Evolutionary conservation across 2,329 filamentous ascomycete genomes (phyloP), one percentile per base, ranked within the genome.

Genomic region (Cytospora chrysosperma): DNA sequence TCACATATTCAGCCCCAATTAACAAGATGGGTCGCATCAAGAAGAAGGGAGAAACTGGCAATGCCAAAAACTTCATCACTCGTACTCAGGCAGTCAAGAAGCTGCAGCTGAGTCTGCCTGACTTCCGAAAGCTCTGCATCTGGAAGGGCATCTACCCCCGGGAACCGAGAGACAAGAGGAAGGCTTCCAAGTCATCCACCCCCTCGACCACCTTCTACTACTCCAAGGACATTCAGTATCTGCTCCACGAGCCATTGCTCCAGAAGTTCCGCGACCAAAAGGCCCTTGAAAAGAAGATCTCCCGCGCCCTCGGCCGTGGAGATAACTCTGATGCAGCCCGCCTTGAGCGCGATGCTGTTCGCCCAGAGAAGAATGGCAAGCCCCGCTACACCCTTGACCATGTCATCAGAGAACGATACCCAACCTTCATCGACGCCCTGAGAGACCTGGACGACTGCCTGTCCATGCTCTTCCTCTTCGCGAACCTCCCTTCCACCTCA

Each of bases 131-230:
- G 80, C 85, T 99, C 75, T 99, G 95, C 81, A 99, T 99, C 77
- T 99, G 97, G 89, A 98, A 98, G 83, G 95, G 93, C 72, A 98
- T 99, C 76, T 99, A 97, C 79, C 95, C 95, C 69, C 91, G 95
- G 73, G 95, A 99, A 82, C 95, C 95, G 68, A 88, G 95, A 74
- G 97, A 90, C 82, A 94, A 93, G 83, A 97, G 96, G 83, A 97
- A 97, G 85, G 95, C 91, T 50, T 92, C 90, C 74, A 97, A 96
- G 78, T 92, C 91, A 65, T 88, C 93, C 28, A 97, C 91, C 40
- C 88, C 90, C 66, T 93, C 90, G 62, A 98, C 94, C 30, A 99
- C 95, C 67, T 99, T 98, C 71, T 90, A 90, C 79, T 90, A 89
- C 74, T 80, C 93, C 75, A 97, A 96, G 82, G 95, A 99, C 76